Evolutionary conservation across 1,284 basidiomycete species (phyloP).

Genomic region (Boletus sp.): DNA sequence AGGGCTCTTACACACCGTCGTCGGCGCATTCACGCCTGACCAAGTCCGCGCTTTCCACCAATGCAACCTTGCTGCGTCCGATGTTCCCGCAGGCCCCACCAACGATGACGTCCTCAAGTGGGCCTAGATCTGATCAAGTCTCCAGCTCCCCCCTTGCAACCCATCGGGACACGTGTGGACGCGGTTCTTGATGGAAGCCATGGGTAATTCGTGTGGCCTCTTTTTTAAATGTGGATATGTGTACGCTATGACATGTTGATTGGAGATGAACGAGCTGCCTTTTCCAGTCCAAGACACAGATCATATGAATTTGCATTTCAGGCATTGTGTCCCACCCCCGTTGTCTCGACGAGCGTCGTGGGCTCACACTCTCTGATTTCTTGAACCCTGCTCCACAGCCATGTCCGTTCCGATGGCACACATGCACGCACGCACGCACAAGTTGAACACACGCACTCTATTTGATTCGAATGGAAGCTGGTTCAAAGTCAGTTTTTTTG

Average conservation of each 20-base stretch:
- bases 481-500: conserved; percentile 8
- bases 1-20: conserved; percentile 44
- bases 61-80: conserved; percentile 69
- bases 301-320: conserved; percentile 26
- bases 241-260: conserved; percentile 15
- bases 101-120: conserved; percentile 15
- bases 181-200: conserved; percentile 16
- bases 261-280: conserved; percentile 11
- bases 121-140: conserved; percentile 10
- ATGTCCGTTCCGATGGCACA: conserved; percentile 15
- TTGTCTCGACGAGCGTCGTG: neutral
- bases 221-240: conserved; percentile 11
- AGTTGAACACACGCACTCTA: conserved; percentile 1
- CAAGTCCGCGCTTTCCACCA: conserved; percentile 69
- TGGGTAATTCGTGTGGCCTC: conserved; percentile 1
- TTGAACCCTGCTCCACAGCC: conserved; percentile 4
- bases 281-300: conserved; percentile 6
- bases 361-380: neutral
- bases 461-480: conserved; percentile 26
- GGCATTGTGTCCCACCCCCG: neutral
- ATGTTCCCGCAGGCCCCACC: conserved; percentile 51
- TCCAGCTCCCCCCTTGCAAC: neutral
- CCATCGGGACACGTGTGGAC: conserved; percentile 13
- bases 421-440: too few species aligned
- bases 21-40: conserved; percentile 65